Evolutionary conservation across 257 asterid genomes (phyloP).

Genomic region (Parsonsia alboflavescens): DNA sequence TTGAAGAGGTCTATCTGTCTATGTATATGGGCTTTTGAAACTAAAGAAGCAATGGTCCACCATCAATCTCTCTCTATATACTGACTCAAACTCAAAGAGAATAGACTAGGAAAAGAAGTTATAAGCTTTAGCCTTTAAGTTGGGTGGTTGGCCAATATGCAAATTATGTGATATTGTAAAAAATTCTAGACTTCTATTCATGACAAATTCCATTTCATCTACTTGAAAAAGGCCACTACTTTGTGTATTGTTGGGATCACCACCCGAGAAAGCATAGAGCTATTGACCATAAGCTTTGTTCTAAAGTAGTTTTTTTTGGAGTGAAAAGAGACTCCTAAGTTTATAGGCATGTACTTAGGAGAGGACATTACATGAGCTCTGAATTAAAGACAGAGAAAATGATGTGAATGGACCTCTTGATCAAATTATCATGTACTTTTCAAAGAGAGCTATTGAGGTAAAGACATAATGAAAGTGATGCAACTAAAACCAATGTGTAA

Average conservation of each 20-base stretch:
- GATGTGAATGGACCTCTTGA: not conserved
- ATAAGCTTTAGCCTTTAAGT: not conserved
- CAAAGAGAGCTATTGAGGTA: not conserved
- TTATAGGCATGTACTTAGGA: not conserved
- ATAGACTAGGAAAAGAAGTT: not conserved
- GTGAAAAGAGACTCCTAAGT: not conserved
- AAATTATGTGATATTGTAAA: not conserved
- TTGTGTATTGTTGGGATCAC: not conserved
- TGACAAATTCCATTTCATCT: too few relatives aligned
- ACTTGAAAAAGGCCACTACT: not conserved
- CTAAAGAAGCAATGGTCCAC: slow-evolving; percentile 4
- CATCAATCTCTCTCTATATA: not conserved
- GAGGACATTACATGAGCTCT: not conserved
- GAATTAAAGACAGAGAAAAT: not conserved
- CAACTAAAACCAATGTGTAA: not conserved
- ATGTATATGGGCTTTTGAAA: not conserved
- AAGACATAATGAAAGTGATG: not conserved
- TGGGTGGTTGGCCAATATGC: slow-evolving; percentile 6
- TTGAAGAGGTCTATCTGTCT: too few relatives aligned
- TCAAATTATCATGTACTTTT: not conserved
- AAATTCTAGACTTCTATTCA: not conserved
- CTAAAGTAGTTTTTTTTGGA: not conserved
- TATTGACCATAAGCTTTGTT: not conserved
- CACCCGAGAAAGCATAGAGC: not conserved
- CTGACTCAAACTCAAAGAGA: not conserved